These are phyloP conservation scores for Penicillium ochrochloron DNA, from an alignment of 495 filamentous ascomycete species.

Conservation along the genomic window DNA sequence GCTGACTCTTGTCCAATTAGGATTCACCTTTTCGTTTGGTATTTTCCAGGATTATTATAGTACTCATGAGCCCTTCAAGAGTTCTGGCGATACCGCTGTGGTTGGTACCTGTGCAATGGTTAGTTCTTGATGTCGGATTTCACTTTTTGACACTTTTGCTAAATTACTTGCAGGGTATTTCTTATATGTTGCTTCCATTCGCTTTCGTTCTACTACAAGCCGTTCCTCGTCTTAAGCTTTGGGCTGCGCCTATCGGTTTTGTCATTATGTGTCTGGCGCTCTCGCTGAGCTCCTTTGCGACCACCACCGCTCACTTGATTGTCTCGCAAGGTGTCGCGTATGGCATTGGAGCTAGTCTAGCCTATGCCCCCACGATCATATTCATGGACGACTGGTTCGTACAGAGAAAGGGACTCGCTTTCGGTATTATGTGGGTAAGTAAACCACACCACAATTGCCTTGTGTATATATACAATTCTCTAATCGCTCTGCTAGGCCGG, in stretches of 20 bases:
- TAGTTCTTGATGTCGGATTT: neutral
- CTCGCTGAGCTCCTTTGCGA: constrained; percentile 50
- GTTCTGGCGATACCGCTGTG: constrained; percentile 43
- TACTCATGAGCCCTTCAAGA: constrained; percentile 51
- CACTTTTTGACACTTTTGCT: neutral
- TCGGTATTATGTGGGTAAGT: constrained; percentile 53
- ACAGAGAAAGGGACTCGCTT: constrained; percentile 51
- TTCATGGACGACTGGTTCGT: constrained; percentile 63
- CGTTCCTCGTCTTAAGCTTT: constrained; percentile 44
- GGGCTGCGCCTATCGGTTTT: constrained; percentile 45
- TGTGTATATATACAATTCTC: neutral
- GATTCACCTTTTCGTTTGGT: constrained; percentile 68
- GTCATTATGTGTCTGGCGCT: constrained; percentile 47
- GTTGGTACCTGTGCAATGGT: constrained; percentile 54
- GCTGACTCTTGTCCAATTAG: constrained; percentile 34
- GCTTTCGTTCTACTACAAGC: constrained; percentile 46
- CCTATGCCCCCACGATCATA: constrained; percentile 51
- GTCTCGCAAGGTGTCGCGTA: constrained; percentile 56
- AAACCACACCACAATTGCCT: neutral
- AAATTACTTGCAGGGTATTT: constrained; percentile 42
- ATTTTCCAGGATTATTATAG: constrained; percentile 64
- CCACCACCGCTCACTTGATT: constrained; percentile 48
- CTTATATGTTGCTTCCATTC: constrained; percentile 56
- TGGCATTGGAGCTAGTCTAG: constrained; percentile 49
- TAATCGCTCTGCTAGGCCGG: constrained; percentile 34